These are phyloP conservation scores for Nannochloris sp. DNA, from an alignment of 139 green algal species.

Conservation along the genomic window DNA sequence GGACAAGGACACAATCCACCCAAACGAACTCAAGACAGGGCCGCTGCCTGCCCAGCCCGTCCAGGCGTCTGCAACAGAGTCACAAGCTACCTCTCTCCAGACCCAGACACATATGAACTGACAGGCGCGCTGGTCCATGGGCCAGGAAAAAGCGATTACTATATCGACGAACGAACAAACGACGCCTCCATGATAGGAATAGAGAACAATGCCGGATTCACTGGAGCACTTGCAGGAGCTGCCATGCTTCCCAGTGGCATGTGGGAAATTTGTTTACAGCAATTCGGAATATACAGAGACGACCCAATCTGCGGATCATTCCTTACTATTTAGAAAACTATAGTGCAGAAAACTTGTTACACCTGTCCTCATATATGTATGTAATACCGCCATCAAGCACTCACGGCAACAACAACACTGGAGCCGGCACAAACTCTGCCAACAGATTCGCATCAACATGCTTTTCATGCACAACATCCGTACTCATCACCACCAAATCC, in stretches of 20 bases:
- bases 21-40: constrained; percentile 40
- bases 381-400: not conserved
- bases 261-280: constrained; percentile 28
- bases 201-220: constrained; percentile 48
- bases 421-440: constrained; percentile 59
- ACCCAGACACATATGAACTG: constrained; percentile 47
- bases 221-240: constrained; percentile 13
- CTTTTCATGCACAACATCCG: constrained; percentile 62
- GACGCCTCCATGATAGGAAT: constrained; percentile 29
- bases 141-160: constrained; percentile 28
- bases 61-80: constrained; percentile 26
- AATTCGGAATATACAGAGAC: constrained; percentile 26
- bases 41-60: constrained; percentile 40
- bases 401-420: constrained; percentile 18
- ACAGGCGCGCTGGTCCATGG: constrained; percentile 57
- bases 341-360: not conserved
- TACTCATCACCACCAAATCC: constrained; percentile 60
- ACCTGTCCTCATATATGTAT: not conserved
- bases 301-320: constrained; percentile 24
- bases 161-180: constrained; percentile 25
- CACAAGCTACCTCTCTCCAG: constrained; percentile 30
- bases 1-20: constrained; percentile 42
- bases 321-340: constrained; percentile 4
- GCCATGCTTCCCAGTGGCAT: constrained; percentile 16
- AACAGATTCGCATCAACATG: constrained; percentile 74